A percentile compares a stretch with the other conserved stretches of the same genome.
Conservation (phyloP, 495 filamentous ascomycete species). For the Mytilinidion resinicola region DNA sequence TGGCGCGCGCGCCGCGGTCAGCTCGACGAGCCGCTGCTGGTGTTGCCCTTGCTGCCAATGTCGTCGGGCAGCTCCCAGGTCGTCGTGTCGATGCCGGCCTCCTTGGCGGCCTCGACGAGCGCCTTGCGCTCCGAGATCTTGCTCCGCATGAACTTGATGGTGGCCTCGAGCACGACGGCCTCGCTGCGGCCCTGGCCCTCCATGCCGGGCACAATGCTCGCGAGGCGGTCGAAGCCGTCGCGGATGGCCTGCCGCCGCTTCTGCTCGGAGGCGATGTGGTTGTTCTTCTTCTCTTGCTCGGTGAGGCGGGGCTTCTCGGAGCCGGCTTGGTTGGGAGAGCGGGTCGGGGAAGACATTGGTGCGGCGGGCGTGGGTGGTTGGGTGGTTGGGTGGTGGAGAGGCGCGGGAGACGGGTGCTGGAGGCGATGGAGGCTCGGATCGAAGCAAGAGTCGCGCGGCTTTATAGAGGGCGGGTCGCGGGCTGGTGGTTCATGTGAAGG, state of each 20-base stretch:
- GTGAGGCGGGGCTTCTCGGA: conserved; percentile 65
- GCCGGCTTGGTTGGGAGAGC: conserved; percentile 26
- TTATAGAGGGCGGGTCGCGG: no score
- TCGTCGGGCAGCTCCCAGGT: background rate
- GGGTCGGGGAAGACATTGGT: conserved; percentile 20
- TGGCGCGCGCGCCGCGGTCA: background rate
- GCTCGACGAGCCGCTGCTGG: background rate
- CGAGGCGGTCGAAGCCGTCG: conserved; percentile 77
- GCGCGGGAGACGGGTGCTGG: no score
- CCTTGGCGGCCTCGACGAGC: conserved; percentile 41
- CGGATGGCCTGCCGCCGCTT: conserved; percentile 83
- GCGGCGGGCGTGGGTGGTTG: background rate
- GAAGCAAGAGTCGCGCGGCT: no score
- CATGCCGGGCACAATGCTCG: conserved; percentile 74
- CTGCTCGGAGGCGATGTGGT: conserved; percentile 85
- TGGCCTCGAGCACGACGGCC: conserved; percentile 70
- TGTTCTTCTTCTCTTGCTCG: conserved; percentile 82
- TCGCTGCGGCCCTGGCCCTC: conserved; percentile 82
- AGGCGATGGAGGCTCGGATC: no score
- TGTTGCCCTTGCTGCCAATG: background rate
- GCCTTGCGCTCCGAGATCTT: conserved; percentile 57
- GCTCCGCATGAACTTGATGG: conserved; percentile 63
- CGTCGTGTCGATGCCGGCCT: background rate
- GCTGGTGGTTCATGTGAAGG: background rate
- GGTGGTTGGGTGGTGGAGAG: background rate